Conservation (phyloP, 2,329 filamentous ascomycete species). For the Cladophialophora psammophila region DNA sequence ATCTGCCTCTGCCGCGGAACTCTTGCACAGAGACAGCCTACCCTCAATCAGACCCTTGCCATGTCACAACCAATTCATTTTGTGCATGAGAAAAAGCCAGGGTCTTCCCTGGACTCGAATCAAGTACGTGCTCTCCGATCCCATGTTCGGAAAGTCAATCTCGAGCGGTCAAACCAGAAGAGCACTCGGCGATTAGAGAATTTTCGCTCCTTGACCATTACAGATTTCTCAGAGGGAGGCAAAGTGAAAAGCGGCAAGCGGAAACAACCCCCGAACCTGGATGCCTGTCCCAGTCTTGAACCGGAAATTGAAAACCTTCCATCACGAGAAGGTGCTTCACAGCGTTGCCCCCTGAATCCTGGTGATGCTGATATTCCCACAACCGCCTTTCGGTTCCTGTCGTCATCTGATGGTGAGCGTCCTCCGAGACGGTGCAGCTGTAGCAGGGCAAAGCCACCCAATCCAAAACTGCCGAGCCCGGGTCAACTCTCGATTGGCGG, state of each 20-base stretch:
- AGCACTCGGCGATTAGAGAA: slow-evolving; percentile 27
- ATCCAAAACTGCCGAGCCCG: not conserved
- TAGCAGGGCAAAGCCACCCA: not conserved
- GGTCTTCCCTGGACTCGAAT: slow-evolving; percentile 20
- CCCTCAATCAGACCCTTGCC: not conserved
- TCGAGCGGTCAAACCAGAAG: slow-evolving; percentile 24
- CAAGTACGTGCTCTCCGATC: slow-evolving; percentile 28
- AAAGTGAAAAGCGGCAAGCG: slow-evolving; percentile 20
- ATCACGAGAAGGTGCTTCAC: slow-evolving; percentile 8
- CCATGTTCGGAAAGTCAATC: slow-evolving; percentile 27
- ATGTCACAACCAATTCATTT: slow-evolving; percentile 28
- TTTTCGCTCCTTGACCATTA: slow-evolving; percentile 26
- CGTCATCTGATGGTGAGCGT: not conserved
- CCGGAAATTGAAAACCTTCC: slow-evolving; percentile 23
- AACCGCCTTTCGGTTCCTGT: slow-evolving; percentile 15
- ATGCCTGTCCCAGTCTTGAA: slow-evolving; percentile 12
- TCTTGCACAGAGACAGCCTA: not conserved
- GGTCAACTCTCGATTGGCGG: not conserved
- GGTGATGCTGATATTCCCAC: slow-evolving; percentile 3
- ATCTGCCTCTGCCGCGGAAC: not conserved
- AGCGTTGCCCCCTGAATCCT: slow-evolving; percentile 7
- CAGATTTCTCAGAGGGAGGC: slow-evolving; percentile 23
- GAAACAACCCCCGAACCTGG: slow-evolving; percentile 3
- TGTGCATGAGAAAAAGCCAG: slow-evolving; percentile 26
- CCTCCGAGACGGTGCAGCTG: slow-evolving; percentile 6